Conservation (phyloP, 179 eudicot genomes). For the Beta macrorhiza region DNA sequence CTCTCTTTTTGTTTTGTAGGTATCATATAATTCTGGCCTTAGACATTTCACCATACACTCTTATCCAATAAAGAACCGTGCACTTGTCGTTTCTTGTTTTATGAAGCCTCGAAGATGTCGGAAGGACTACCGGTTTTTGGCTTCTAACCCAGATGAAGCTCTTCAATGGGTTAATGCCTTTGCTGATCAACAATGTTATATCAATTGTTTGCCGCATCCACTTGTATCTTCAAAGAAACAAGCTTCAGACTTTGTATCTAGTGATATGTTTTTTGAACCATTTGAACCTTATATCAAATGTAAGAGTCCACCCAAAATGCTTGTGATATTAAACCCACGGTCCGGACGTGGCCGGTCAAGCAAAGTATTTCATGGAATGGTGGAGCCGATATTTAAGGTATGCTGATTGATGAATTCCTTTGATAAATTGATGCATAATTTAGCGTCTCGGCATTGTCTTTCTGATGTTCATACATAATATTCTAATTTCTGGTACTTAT, state of each 20-base stretch:
- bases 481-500: background rate
- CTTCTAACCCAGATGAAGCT: constrained; percentile 82
- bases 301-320: constrained; percentile 86
- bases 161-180: constrained; percentile 91
- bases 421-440: constrained; percentile 10
- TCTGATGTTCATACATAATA: background rate
- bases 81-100: constrained; percentile 60
- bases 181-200: constrained; percentile 95
- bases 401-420: constrained; percentile 11
- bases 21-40: constrained; percentile 74
- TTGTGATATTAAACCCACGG: constrained; percentile 90
- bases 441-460: background rate
- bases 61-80: constrained; percentile 64
- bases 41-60: constrained; percentile 90
- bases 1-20: constrained; percentile 45
- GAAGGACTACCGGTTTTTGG: constrained; percentile 87
- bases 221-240: constrained; percentile 81
- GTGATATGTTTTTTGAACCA: constrained; percentile 64
- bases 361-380: constrained; percentile 81
- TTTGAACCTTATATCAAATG: constrained; percentile 65
- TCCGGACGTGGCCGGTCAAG: constrained; percentile 97
- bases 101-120: constrained; percentile 60
- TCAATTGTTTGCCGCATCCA: constrained; percentile 92
- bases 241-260: constrained; percentile 51
- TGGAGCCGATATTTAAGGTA: constrained; percentile 98